These are phyloP conservation scores for Cordyceps cicadae DNA, from an alignment of 2,329 filamentous ascomycete species.

Conservation along the genomic window DNA sequence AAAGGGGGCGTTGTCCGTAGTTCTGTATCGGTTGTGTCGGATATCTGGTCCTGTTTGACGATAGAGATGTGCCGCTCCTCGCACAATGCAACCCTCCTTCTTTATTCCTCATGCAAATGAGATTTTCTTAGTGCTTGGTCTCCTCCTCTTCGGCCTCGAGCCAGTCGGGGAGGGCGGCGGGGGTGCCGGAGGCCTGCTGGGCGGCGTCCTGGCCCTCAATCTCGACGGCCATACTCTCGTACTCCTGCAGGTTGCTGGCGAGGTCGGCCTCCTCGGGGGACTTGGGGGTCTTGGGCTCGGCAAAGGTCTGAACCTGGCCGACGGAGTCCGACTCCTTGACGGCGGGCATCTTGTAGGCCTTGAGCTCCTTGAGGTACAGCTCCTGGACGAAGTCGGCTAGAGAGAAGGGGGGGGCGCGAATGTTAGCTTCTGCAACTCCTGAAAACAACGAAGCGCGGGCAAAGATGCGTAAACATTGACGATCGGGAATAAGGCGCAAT, in stretches of 20 bases:
- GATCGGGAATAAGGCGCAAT: not conserved
- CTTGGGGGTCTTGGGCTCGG: conserved; percentile 66
- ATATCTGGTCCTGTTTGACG: conserved; percentile 14
- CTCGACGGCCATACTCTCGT: conserved; percentile 90
- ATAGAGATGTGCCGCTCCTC: not conserved
- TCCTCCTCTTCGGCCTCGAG: conserved; percentile 71
- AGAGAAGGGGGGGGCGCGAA: not conserved
- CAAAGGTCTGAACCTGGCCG: conserved; percentile 86
- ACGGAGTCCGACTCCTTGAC: conserved; percentile 82
- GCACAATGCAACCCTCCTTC: not conserved
- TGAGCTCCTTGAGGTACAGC: conserved; percentile 92
- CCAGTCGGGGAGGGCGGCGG: conserved; percentile 60
- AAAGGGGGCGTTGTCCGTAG: not conserved
- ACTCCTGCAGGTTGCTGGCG: conserved; percentile 82
- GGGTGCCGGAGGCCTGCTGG: conserved; percentile 49
- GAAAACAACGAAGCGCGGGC: not conserved
- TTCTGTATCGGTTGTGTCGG: not conserved
- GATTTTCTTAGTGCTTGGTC: conserved; percentile 36
- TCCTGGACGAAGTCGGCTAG: conserved; percentile 96
- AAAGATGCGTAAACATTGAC: not conserved
- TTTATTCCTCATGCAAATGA: not conserved
- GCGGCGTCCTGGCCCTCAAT: conserved; percentile 74
- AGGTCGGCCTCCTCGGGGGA: conserved; percentile 94
- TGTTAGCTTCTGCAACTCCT: conserved; percentile 1
- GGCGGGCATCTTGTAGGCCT: conserved; percentile 80